Base-by-base conservation (phyloP, 495 filamentous ascomycete species). In the Annulohypoxylon bovei region DNA sequence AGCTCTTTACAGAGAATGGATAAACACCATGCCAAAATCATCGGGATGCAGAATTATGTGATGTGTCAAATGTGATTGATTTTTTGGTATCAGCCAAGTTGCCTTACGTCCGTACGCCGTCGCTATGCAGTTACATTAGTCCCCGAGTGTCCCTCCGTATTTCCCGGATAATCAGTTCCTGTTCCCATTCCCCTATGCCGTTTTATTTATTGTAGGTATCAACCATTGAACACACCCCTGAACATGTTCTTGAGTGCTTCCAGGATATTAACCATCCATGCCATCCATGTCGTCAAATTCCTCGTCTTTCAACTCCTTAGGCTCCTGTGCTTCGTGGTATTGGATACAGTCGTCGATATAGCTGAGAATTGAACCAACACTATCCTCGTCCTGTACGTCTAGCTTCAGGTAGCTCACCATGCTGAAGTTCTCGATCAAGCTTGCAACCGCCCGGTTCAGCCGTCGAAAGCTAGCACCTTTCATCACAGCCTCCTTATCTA, bases 261-360 rank as follows among this genome's bases (percentile, higher is more conserved):
- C n/a, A 14, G 12, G 4, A 30, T 62, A 49, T 49, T 16, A 57
- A 44, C 25, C 63, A 20, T 59, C 68, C 62, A 71, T 68, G 8
- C 73, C 75, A 68, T 91, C 89, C 55, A 86, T 84, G 46, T 86
- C 88, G 27, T 93, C 89, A 37, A 86, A 85, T 50, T 92, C 86
- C 49, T 91, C 90, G 59, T 97, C 94, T 18, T 87, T 87, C 20
- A 95, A 88, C 76, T 97, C 96, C 74, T 86, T 88, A 0, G 95
- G 95, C 76, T 99, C 95, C 76, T 98, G 95, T 11, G 95, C 94
- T 72, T 99, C 95, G 75, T 97, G 93, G 79, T 88, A 99, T 69
- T 98, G 96, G 67, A 97, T 94, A 4, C 91, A 91, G 82, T 99
- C 94, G 67, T 99, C 95, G 70, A 99, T 97, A 74, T 98, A 94